Evolutionary conservation across 2,329 filamentous ascomycete species (phyloP), one percentile per base, ranked within the genome.

Genomic region (Coleophoma crateriformis): DNA sequence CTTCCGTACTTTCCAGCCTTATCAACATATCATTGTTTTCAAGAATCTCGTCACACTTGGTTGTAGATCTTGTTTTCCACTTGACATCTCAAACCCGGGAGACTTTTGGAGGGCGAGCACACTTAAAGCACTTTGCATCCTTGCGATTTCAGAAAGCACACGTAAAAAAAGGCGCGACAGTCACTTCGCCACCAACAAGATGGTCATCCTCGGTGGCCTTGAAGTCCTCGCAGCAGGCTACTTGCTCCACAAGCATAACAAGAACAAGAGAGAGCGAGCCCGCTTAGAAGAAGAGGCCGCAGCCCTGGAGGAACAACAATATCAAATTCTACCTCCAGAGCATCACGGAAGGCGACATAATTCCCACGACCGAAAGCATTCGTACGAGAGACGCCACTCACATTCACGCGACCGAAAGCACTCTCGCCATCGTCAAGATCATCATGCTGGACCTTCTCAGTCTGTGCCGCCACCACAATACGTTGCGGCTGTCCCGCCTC

Each of bases 171-270:
- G 27, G 27, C 19, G 27, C 6, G 27, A 7, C 27, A 27, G 27
- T 10, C 6, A 27, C 27, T 4, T 4, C 27, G 27, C 27, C 27
- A 27, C 27, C 27, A 38, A 5, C 13, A 42, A 85, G 55, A 50
- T 88, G 75, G 46, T 87, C 70, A 10, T 82, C 71, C 15, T 77
- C 64, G 62, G 60, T 15, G 62, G 62, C 1, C 54, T 64, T 12
- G 62, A 64, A 49, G 4, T 64, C 11, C 54, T 64, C 12, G 62
- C 62, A 32, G 62, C 58, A 33, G 62, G 58, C 49, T 62, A 62
- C 47, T 46, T 64, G 7, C 55, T 63, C 14, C 55, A 63, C 45
- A 58, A 59, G 43, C 61, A 63, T 41, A 43, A 57, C 4, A 58
- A 64, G 50, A 61, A 61, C 45, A 63, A 60, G 50, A 53, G 54